Evolutionary conservation across 108 stramenopile genomes (phyloP), one percentile per base, ranked within the genome.

Genomic region (Cyclostephanos invisitatus): DNA sequence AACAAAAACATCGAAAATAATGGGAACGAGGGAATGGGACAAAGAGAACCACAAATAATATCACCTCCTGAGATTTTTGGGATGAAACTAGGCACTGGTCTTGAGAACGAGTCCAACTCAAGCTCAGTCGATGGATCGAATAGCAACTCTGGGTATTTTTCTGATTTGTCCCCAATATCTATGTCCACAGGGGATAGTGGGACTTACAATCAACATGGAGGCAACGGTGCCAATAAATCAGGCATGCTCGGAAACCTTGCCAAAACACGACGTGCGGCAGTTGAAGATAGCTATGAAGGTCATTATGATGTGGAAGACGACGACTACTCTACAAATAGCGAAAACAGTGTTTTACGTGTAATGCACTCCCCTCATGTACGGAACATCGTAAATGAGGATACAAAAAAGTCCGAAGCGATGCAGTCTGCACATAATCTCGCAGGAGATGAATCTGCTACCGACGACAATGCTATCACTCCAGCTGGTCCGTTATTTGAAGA

Each of bases 81-180:
- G 14, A 61, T 64, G 27, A 65, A 56, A 49, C 47, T 55, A 62
- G 65, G 67, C 54, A 61, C 67, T 22, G 17, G 17, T 46, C 62
- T 51, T 37, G 76, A 78, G 12, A 71, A 67, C 36, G 77, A 78
- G 54, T 78, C 70, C 20, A 78, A 71, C 27, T 67, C 77, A 2
- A 71, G 77, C 28, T 78, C 68, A 18, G 36, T 61, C 7, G 49
- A 67, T 37, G 65, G 47, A 36, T 67, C 50, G 28, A 67, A 53
- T 35, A 67, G 49, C 25, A 25, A 24, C 21, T 61, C 73, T 11
- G 56, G 44, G 3, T 64, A 35, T 27, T 18, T 20, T 22, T 38
- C 67, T 24, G 53, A 68, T 20, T 54, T 76, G 18, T 68, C 67
- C n/a, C 75, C 75, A 24, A 64, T 76, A 15, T 67, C 75, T 18